These are phyloP conservation scores for Didymella keratinophila DNA, from an alignment of 2,329 filamentous ascomycete genomes.

Conservation along the genomic window DNA sequence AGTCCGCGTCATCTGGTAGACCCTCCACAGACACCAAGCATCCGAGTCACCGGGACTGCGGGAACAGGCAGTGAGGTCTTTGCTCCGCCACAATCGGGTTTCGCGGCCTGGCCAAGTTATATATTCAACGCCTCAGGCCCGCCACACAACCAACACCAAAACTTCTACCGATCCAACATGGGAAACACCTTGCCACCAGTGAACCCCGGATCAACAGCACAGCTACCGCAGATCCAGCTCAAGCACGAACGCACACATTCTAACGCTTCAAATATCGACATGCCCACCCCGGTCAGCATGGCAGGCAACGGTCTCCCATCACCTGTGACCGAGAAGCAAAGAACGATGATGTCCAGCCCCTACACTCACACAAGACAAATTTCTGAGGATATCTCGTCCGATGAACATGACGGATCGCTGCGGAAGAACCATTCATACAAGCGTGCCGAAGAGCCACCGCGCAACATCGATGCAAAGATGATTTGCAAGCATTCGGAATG, in stretches of 20 bases:
- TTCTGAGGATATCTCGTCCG: slow-evolving; percentile 43
- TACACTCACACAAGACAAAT: slow-evolving; percentile 29
- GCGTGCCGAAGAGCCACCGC: slow-evolving; percentile 60
- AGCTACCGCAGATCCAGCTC: slow-evolving; percentile 25
- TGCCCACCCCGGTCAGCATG: slow-evolving; percentile 50
- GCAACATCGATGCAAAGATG: slow-evolving; percentile 76
- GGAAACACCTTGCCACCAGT: slow-evolving; percentile 33
- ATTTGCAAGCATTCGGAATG: slow-evolving; percentile 75
- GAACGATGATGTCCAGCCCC: slow-evolving; percentile 34
- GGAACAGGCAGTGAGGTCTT: slow-evolving; percentile 31
- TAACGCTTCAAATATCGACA: slow-evolving; percentile 39
- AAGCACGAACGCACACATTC: slow-evolving; percentile 46
- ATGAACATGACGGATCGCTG: slow-evolving; percentile 39
- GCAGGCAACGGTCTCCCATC: slow-evolving; percentile 38
- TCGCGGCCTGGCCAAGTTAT: slow-evolving; percentile 35
- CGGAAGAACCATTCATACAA: slow-evolving; percentile 51
- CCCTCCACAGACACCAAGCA: slow-evolving; percentile 33
- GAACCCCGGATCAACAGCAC: slow-evolving; percentile 30
- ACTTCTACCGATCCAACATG: slow-evolving; percentile 36
- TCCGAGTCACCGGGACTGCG: slow-evolving; percentile 43
- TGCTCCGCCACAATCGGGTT: slow-evolving; percentile 46
- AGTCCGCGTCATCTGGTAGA: slow-evolving; percentile 47
- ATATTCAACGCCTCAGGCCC: slow-evolving; percentile 48
- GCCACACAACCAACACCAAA: slow-evolving; percentile 32
- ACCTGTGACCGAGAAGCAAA: slow-evolving; percentile 34